phyloP scores from a whole-genome alignment of 2,329 filamentous ascomycete species.

The Ophiostoma pallidulum region DNA sequence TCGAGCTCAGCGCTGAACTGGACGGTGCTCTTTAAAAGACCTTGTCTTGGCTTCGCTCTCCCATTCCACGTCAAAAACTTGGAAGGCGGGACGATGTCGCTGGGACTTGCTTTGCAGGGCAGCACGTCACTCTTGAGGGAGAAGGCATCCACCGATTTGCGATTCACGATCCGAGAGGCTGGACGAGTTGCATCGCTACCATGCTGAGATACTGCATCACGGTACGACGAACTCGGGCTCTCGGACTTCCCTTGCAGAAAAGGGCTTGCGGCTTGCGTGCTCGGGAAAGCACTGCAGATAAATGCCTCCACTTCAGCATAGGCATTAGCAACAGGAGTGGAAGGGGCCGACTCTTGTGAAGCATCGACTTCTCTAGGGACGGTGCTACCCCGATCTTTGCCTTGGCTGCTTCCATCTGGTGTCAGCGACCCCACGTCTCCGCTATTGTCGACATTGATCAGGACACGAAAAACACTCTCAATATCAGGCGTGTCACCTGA shows the following conservation, averaged over 20 bases:
- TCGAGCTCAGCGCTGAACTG: constrained; percentile 18
- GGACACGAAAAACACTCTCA: constrained; percentile 13
- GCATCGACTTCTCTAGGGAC: too few species aligned
- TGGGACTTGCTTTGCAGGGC: not conserved
- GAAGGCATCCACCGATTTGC: constrained; percentile 4
- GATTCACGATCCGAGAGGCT: not conserved
- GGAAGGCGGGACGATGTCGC: constrained; percentile 6
- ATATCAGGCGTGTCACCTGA: constrained; percentile 10
- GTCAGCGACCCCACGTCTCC: not conserved
- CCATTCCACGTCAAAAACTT: constrained; percentile 20
- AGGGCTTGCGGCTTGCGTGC: not conserved
- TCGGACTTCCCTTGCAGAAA: not conserved
- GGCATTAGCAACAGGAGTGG: constrained; percentile 13
- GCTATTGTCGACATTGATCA: constrained; percentile 8
- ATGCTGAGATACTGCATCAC: constrained; percentile 2
- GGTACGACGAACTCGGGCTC: constrained; percentile 8
- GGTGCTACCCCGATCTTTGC: not conserved
- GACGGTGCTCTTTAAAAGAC: constrained; percentile 15
- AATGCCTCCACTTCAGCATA: constrained; percentile 15
- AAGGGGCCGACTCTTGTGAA: constrained; percentile 2
- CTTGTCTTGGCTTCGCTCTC: constrained; percentile 9
- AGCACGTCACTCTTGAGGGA: constrained; percentile 16
- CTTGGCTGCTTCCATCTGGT: not conserved
- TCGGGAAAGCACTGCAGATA: constrained; percentile 5
- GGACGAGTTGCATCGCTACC: not conserved